A percentile compares a stretch with the other conserved stretches of the same genome.
Evolutionary conservation across 225 moss, liverwort and hornwort genomes (phyloP).

Genomic region (Sphagnum tenellum): DNA sequence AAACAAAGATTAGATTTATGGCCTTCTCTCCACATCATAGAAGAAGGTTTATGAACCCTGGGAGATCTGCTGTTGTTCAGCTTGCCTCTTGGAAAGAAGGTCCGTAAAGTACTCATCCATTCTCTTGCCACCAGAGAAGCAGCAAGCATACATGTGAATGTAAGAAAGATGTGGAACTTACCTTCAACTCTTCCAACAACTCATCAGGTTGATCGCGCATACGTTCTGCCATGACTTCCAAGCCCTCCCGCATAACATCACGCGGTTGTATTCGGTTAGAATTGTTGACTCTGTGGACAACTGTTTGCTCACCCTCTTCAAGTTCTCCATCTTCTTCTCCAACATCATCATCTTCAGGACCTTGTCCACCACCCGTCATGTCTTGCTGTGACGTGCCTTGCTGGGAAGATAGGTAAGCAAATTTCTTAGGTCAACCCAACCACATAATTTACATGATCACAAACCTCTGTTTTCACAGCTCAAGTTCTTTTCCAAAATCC

Average conservation of each 20-base stretch:
- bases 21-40: no score
- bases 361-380: constrained; percentile 43
- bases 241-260: constrained; percentile 55
- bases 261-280: constrained; percentile 50
- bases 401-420: constrained; percentile 7
- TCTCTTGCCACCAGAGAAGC: neutral
- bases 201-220: constrained; percentile 71
- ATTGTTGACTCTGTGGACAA: constrained; percentile 56
- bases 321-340: constrained; percentile 25
- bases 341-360: constrained; percentile 45
- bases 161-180: constrained; percentile 1
- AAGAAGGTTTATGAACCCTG: no score
- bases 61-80: no score
- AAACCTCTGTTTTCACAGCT: neutral
- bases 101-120: no score
- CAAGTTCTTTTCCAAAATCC: neutral
- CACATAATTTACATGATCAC: neutral
- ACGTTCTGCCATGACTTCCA: constrained; percentile 56
- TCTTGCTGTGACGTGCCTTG: constrained; percentile 67
- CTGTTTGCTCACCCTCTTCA: constrained; percentile 43
- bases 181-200: constrained; percentile 59
- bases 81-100: no score
- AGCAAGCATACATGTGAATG: neutral
- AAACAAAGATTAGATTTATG: no score
- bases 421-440: no score